A percentile compares a stretch with the other conserved stretches of the same genome.
Evolutionary conservation across 2,329 filamentous ascomycete species (phyloP).

Genomic region (Aspergillus vadensis): DNA sequence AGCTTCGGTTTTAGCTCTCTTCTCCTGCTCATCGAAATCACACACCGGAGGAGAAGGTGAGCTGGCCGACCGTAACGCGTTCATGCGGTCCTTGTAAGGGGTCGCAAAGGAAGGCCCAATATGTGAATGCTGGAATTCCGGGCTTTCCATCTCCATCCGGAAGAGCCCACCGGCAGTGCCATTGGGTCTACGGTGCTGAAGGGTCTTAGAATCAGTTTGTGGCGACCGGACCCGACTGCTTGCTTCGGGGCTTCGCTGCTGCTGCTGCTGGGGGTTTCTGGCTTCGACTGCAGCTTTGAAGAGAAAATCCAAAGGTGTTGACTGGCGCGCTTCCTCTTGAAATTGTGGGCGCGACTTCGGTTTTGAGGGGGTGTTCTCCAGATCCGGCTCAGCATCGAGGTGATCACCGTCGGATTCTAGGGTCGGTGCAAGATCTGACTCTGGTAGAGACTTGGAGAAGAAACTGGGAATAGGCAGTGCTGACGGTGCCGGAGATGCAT

Average conservation of each 20-base stretch:
- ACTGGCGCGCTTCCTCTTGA: conserved; percentile 47
- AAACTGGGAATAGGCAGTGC: conserved; percentile 90
- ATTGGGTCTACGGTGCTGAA: conserved; percentile 48
- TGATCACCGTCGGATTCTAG: conserved; percentile 45
- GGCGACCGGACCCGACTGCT: conserved; percentile 56
- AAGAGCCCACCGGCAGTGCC: conserved; percentile 61
- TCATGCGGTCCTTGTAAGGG: conserved; percentile 50
- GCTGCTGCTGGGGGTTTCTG: conserved; percentile 56
- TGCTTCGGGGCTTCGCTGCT: conserved; percentile 47
- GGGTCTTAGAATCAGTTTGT: conserved; percentile 39
- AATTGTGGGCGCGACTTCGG: conserved; percentile 41
- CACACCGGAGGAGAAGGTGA: conserved; percentile 32
- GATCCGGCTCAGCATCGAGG: conserved; percentile 35
- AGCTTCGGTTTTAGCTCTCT: conserved; percentile 47
- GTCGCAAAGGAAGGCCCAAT: conserved; percentile 70
- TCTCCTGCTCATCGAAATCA: conserved; percentile 42
- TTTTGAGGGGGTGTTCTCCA: conserved; percentile 49
- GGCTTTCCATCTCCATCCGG: conserved; percentile 67
- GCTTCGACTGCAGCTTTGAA: conserved; percentile 80
- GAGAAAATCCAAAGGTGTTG: conserved; percentile 85
- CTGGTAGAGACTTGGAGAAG: conserved; percentile 72
- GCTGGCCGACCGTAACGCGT: conserved; percentile 43
- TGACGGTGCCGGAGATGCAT: conserved; percentile 89
- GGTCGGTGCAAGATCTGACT: conserved; percentile 51
- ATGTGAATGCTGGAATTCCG: conserved; percentile 52